These are phyloP conservation scores for Tilletia setariae DNA, from an alignment of 1,284 basidiomycete genomes.

Conservation along the genomic window DNA sequence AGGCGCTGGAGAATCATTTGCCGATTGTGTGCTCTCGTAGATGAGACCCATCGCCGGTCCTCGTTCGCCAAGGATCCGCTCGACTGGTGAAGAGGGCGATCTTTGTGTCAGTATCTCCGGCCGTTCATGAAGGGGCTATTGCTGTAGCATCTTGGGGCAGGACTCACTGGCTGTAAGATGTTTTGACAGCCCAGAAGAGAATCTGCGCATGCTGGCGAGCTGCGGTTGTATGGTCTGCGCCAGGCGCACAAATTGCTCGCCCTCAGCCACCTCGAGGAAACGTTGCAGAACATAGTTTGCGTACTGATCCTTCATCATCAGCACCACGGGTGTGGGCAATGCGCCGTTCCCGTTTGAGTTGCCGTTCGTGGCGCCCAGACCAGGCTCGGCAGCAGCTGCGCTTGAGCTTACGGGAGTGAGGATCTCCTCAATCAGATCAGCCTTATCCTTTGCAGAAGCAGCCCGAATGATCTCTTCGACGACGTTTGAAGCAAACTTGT, in stretches of 20 bases:
- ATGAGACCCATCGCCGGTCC: not conserved
- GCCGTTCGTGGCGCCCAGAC: not conserved
- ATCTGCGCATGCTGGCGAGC: constrained; percentile 14
- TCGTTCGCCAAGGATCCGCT: constrained; percentile 11
- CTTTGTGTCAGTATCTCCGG: too few relatives aligned
- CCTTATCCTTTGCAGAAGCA: constrained; percentile 57
- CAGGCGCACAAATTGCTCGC: constrained; percentile 29
- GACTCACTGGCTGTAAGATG: constrained; percentile 19
- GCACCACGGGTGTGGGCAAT: constrained; percentile 25
- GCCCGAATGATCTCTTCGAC: constrained; percentile 84
- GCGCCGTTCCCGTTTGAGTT: not conserved
- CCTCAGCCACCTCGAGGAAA: constrained; percentile 44
- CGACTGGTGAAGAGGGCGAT: constrained; percentile 8
- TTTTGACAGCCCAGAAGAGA: constrained; percentile 16
- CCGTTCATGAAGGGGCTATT: too few relatives aligned
- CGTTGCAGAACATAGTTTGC: constrained; percentile 61
- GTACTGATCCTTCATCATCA: constrained; percentile 86
- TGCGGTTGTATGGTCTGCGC: constrained; percentile 17
- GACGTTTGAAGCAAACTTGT: constrained; percentile 97
- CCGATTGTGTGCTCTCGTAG: too few relatives aligned
- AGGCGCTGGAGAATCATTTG: too few relatives aligned
- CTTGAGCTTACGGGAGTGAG: constrained; percentile 66
- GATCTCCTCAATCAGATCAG: constrained; percentile 59
- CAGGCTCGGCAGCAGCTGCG: constrained; percentile 5
- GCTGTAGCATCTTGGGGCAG: too few relatives aligned